Conservation (phyloP, 495 filamentous ascomycete genomes). For the Daldinia concentrica region DNA sequence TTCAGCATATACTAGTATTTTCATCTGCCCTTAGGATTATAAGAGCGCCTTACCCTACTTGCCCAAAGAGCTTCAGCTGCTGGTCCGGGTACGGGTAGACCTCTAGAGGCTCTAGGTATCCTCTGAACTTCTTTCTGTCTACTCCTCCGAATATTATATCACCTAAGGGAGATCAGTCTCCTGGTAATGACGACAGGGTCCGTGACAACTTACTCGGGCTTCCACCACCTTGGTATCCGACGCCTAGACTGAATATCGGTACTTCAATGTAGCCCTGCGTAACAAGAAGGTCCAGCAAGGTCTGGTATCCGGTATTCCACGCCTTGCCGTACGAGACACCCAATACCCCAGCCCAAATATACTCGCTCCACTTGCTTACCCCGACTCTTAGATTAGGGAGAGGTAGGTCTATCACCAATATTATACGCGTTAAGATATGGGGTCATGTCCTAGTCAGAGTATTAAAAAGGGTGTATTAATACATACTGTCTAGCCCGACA, state of each 20-base stretch:
- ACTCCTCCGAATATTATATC: slow-evolving; percentile 59
- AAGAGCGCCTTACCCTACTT: slow-evolving; percentile 39
- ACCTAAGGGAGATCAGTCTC: slow-evolving; percentile 43
- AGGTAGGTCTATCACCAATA: slow-evolving; percentile 28
- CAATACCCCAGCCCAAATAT: slow-evolving; percentile 55
- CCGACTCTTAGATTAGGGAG: slow-evolving; percentile 47
- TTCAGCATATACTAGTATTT: neutral
- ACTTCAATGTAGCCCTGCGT: slow-evolving; percentile 68
- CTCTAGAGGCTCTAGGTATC: slow-evolving; percentile 52
- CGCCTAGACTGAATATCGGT: slow-evolving; percentile 76
- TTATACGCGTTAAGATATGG: slow-evolving; percentile 22
- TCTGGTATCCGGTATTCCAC: slow-evolving; percentile 65
- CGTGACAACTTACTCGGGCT: slow-evolving; percentile 44
- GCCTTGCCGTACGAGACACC: slow-evolving; percentile 54
- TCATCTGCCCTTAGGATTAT: neutral
- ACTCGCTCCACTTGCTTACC: slow-evolving; percentile 53
- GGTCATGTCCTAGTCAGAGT: neutral
- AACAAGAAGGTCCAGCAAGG: slow-evolving; percentile 71
- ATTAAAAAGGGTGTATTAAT: neutral
- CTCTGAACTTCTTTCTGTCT: slow-evolving; percentile 54
- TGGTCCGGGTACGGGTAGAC: slow-evolving; percentile 55
- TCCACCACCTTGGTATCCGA: slow-evolving; percentile 59
- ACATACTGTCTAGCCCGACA: slow-evolving; percentile 51
- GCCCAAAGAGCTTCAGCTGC: slow-evolving; percentile 49
- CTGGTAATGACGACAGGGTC: neutral